These are phyloP conservation scores for Phialemonium atrogriseum DNA, from an alignment of 2,329 filamentous ascomycete species.

Conservation along the genomic window DNA sequence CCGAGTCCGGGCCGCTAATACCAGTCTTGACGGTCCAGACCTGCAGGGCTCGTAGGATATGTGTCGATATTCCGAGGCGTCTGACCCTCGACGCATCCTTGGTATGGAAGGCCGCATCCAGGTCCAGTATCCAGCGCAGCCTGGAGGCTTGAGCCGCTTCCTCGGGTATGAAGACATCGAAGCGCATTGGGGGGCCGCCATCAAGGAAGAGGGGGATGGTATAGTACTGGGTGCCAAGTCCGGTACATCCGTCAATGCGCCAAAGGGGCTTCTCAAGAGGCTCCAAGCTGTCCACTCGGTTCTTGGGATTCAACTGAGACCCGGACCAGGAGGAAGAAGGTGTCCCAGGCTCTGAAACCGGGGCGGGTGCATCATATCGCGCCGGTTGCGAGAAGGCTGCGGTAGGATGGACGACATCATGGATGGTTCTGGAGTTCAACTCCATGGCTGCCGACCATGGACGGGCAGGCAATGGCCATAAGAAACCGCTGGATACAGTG, in stretches of 20 bases:
- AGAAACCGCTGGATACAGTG: neutral
- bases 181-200: conserved; percentile 38
- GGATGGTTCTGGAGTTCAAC: conserved; percentile 41
- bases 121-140: conserved; percentile 37
- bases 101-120: conserved; percentile 46
- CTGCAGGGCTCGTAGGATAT: conserved; percentile 47
- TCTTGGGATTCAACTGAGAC: conserved; percentile 51
- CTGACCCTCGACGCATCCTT: conserved; percentile 39
- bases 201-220: conserved; percentile 43
- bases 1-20: conserved; percentile 16
- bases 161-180: conserved; percentile 51
- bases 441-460: conserved; percentile 34
- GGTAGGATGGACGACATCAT: conserved; percentile 50
- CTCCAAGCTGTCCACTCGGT: conserved; percentile 49
- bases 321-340: conserved; percentile 28
- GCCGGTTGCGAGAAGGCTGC: conserved; percentile 33
- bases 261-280: conserved; percentile 36
- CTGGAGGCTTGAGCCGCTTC: conserved; percentile 29
- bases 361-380: conserved; percentile 1
- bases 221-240: conserved; percentile 50
- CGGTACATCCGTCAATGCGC: conserved; percentile 51
- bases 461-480: conserved; percentile 3
- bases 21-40: conserved; percentile 33
- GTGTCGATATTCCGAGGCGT: conserved; percentile 40
- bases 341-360: neutral